Evolutionary conservation across 352 stramenopile species (phyloP).

Genomic region (Pilasporangium apinafurcum): DNA sequence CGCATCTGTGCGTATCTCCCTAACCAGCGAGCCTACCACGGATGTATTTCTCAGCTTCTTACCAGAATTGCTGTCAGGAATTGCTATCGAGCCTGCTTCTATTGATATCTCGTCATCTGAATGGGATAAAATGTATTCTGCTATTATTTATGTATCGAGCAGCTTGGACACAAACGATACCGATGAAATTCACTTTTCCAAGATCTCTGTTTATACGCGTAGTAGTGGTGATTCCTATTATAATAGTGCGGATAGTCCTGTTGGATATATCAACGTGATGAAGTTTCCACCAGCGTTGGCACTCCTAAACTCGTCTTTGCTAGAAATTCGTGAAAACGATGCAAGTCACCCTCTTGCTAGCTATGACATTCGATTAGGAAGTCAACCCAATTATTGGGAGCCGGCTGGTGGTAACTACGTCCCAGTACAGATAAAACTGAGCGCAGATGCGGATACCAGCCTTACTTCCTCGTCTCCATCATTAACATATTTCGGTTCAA

Average conservation of each 20-base stretch:
- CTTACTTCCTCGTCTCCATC: conserved; percentile 20
- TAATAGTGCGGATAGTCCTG: conserved; percentile 13
- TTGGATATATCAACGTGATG: conserved; percentile 26
- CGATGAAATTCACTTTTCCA: conserved; percentile 18
- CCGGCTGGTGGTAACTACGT: conserved; percentile 18
- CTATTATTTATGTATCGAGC: too few relatives aligned
- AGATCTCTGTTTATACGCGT: conserved; percentile 9
- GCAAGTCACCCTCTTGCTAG: conserved; percentile 10
- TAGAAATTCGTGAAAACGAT: conserved; percentile 29
- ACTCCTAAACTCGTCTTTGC: conserved; percentile 27
- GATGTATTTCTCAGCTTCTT: conserved; percentile 31
- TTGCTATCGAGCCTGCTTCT: conserved; percentile 19
- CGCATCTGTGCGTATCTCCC: conserved; percentile 23
- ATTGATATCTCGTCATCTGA: conserved; percentile 16
- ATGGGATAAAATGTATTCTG: too few relatives aligned
- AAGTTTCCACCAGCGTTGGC: conserved; percentile 29
- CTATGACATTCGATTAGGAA: conserved; percentile 34
- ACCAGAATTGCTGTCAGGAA: conserved; percentile 7
- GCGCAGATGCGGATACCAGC: conserved; percentile 33
- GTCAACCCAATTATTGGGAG: conserved; percentile 68
- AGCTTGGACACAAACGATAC: too few relatives aligned
- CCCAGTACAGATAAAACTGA: conserved; percentile 26
- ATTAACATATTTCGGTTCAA: conserved; percentile 3
- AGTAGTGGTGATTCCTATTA: conserved; percentile 35
- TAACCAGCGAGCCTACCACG: conserved; percentile 32